These are phyloP conservation scores for Solanum paucissectum DNA, from an alignment of 257 asterid genomes.

Conservation along the genomic window DNA sequence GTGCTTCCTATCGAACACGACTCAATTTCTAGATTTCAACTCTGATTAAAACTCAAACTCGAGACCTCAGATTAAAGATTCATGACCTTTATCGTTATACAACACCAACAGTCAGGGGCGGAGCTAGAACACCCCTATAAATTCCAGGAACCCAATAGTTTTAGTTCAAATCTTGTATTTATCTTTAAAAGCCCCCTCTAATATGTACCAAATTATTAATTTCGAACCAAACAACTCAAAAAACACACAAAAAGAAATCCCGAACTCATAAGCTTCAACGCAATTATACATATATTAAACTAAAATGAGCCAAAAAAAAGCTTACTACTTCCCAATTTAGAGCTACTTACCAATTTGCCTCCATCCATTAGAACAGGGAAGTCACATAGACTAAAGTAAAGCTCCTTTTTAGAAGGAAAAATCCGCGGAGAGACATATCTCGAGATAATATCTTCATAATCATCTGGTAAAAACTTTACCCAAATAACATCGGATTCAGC, in stretches of 20 bases:
- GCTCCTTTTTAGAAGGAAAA: conserved; percentile 17
- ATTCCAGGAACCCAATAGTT: rapidly evolving
- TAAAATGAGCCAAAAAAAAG: neutral
- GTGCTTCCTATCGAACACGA: neutral
- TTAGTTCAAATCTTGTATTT: neutral
- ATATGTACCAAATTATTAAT: neutral
- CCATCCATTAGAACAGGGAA: conserved; percentile 20
- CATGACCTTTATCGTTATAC: neutral
- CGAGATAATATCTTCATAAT: conserved; percentile 14
- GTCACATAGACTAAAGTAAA: conserved; percentile 19
- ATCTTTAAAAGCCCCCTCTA: neutral
- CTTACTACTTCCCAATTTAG: neutral
- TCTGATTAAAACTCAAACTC: neutral
- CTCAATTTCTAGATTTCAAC: neutral
- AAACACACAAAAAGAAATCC: neutral
- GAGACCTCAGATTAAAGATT: neutral
- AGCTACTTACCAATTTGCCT: conserved; percentile 21
- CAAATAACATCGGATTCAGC: conserved; percentile 11
- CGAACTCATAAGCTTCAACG: rapidly evolving
- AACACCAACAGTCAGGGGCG: rapidly evolving
- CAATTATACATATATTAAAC: neutral
- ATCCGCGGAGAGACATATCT: conserved; percentile 7
- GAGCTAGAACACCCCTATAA: neutral
- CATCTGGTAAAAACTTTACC: conserved; percentile 23
- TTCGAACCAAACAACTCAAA: neutral